Evolutionary conservation across 768 basidiomycete genomes (phyloP).

Genomic region (Suillus subalutaceus): DNA sequence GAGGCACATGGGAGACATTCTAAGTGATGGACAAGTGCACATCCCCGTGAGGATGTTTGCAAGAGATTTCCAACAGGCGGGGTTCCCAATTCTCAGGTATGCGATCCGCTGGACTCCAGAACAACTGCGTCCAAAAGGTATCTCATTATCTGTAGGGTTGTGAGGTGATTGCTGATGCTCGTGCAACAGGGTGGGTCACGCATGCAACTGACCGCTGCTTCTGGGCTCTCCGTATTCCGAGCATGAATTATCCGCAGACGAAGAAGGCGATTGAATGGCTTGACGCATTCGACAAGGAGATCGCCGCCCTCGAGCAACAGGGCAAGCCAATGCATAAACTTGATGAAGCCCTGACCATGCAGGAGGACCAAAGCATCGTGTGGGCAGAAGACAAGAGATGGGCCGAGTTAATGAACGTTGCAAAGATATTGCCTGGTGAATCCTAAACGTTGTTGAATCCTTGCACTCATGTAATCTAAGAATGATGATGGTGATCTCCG

Average conservation of each 20-base stretch:
- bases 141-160: neutral
- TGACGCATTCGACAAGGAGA: constrained; percentile 48
- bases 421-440: constrained; percentile 33
- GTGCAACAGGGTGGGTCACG: constrained; percentile 61
- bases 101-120: constrained; percentile 72
- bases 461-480: neutral
- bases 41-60: constrained; percentile 65
- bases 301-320: constrained; percentile 41
- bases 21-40: constrained; percentile 67
- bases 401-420: constrained; percentile 48
- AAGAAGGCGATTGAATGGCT: constrained; percentile 59
- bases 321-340: constrained; percentile 35
- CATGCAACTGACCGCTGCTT: constrained; percentile 67
- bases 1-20: constrained; percentile 58
- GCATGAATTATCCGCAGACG: constrained; percentile 48
- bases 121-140: constrained; percentile 56
- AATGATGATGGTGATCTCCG: neutral
- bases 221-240: constrained; percentile 61
- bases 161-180: neutral
- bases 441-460: neutral
- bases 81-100: constrained; percentile 71
- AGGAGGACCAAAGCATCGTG: constrained; percentile 49
- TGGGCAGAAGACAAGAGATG: constrained; percentile 62
- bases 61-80: constrained; percentile 55
- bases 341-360: constrained; percentile 50